Evolutionary conservation across 2,329 filamentous ascomycete genomes (phyloP).

Genomic region (Xylariaceae sp.): DNA sequence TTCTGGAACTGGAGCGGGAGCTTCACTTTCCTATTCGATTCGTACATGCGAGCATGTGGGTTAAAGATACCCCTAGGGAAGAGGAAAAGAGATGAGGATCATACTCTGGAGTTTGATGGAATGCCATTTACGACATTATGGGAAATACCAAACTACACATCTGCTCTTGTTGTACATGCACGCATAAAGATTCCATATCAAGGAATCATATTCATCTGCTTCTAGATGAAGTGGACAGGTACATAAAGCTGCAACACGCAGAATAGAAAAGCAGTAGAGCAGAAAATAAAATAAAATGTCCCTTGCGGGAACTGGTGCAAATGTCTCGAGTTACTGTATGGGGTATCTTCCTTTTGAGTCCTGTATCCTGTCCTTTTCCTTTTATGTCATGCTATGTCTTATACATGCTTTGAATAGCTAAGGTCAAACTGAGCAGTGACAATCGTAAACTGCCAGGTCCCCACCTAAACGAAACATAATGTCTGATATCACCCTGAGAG

Average conservation of each 20-base stretch:
- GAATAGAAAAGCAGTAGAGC: neutral
- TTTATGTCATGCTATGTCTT: neutral
- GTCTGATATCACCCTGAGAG: too few species aligned
- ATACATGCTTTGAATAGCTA: neutral
- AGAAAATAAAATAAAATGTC: neutral
- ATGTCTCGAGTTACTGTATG: conserved; percentile 2
- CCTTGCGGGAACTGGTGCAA: conserved; percentile 3
- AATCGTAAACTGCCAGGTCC: neutral
- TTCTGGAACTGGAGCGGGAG: conserved; percentile 26
- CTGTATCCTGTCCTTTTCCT: conserved; percentile 7
- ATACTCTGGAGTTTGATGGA: conserved; percentile 18
- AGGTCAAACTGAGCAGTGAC: neutral
- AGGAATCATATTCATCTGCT: neutral
- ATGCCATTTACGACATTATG: conserved; percentile 4
- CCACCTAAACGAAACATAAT: neutral
- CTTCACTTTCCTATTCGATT: conserved; percentile 18
- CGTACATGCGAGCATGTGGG: conserved; percentile 25
- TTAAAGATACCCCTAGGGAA: conserved; percentile 23
- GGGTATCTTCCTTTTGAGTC: conserved; percentile 20
- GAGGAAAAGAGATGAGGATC: conserved; percentile 10
- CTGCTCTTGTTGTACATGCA: conserved; percentile 24
- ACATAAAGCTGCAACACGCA: neutral
- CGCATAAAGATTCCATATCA: neutral
- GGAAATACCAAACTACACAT: conserved; percentile 7
- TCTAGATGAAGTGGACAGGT: conserved; percentile 1